These are phyloP conservation scores for Tagetes erecta DNA, from an alignment of 129 eudicot species.

Conservation along the genomic window DNA sequence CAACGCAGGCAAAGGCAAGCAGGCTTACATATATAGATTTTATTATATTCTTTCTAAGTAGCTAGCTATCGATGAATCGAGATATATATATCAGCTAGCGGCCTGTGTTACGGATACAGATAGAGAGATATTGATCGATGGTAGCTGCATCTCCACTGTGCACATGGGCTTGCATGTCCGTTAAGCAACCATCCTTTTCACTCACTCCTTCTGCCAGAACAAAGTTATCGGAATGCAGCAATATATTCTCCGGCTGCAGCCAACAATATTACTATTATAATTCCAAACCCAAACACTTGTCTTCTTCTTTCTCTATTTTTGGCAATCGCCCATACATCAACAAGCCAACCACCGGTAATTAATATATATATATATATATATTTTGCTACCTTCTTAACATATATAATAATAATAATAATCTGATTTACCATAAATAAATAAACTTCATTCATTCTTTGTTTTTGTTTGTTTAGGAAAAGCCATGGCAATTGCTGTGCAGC, in stretches of 20 bases:
- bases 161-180: constrained; percentile 40
- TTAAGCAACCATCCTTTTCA: neutral
- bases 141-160: constrained; percentile 31
- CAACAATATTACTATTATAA: too few relatives aligned
- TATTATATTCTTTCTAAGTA: too few relatives aligned
- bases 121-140: neutral
- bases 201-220: constrained; percentile 32
- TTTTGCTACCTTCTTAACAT: too few relatives aligned
- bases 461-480: constrained; percentile 23
- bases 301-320: constrained; percentile 20
- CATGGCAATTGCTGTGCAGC: constrained; percentile 36
- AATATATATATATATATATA: too few relatives aligned
- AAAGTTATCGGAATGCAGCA: constrained; percentile 22
- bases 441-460: too few relatives aligned
- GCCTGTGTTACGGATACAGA: too few relatives aligned
- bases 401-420: too few relatives aligned
- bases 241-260: neutral
- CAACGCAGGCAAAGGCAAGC: too few relatives aligned
- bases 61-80: too few relatives aligned
- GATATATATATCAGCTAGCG: too few relatives aligned
- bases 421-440: too few relatives aligned
- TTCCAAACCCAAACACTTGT: constrained; percentile 16
- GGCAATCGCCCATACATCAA: constrained; percentile 6
- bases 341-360: neutral
- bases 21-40: too few relatives aligned